These are phyloP conservation scores for Zygnema cylindricum DNA, from an alignment of 139 green algal genomes.

Conservation along the genomic window DNA sequence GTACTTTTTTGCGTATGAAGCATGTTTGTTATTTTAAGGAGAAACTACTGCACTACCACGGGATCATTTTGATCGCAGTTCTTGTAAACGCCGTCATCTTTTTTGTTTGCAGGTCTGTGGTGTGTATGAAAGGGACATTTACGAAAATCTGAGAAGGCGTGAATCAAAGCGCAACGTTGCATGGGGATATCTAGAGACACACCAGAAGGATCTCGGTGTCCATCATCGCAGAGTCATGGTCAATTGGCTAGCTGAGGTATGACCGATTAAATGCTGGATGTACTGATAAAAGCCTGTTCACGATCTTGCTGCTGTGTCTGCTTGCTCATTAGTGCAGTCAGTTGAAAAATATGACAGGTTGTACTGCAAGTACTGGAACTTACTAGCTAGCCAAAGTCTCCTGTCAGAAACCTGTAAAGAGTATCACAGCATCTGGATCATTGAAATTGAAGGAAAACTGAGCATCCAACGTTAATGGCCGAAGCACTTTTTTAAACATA, in stretches of 20 bases:
- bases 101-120: conserved; percentile 38
- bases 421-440: neutral
- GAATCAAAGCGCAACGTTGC: conserved; percentile 14
- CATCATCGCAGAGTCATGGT: conserved; percentile 57
- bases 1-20: no score
- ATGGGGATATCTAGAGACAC: conserved; percentile 46
- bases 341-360: neutral
- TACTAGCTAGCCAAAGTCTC: neutral
- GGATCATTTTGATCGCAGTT: no score
- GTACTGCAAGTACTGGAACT: neutral
- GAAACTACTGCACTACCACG: no score
- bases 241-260: conserved; percentile 61
- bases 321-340: neutral
- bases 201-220: conserved; percentile 10
- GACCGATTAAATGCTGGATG: neutral
- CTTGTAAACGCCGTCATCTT: no score
- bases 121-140: conserved; percentile 54
- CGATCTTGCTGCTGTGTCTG: neutral
- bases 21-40: no score
- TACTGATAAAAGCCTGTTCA: neutral
- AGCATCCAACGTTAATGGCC: no score
- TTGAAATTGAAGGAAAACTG: no score
- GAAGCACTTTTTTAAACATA: no score
- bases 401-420: neutral
- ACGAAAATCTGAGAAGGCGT: conserved; percentile 28